A percentile compares a stretch with the other conserved stretches of the same genome.
These are phyloP conservation scores for Aspergillus sp. DNA, from an alignment of 2,329 filamentous ascomycete genomes.

Conservation along the genomic window DNA sequence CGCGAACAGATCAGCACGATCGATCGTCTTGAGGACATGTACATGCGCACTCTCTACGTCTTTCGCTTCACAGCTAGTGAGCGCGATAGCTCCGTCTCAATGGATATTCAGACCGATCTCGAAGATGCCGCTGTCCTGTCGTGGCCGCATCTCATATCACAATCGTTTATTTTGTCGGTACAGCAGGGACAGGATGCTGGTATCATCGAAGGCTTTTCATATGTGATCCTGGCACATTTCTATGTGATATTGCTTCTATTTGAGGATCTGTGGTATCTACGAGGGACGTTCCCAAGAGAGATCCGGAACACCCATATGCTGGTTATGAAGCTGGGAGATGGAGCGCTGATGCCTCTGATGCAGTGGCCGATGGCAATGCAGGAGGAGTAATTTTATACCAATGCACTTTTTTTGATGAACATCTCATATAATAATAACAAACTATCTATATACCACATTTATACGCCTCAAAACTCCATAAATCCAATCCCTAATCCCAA, in stretches of 20 bases:
- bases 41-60: constrained; percentile 20
- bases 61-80: constrained; percentile 14
- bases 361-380: constrained; percentile 9
- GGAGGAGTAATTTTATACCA: too few relatives aligned
- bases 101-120: constrained; percentile 18
- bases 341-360: not conserved
- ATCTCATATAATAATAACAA: too few relatives aligned
- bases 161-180: constrained; percentile 16
- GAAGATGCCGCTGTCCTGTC: constrained; percentile 22
- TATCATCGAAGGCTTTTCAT: constrained; percentile 5
- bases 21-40: constrained; percentile 6
- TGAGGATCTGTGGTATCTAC: constrained; percentile 11
- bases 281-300: not conserved
- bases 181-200: not conserved
- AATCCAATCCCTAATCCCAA: not conserved
- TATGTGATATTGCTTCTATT: constrained; percentile 14
- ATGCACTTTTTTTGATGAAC: too few relatives aligned
- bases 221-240: constrained; percentile 21
- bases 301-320: constrained; percentile 7
- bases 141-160: constrained; percentile 19
- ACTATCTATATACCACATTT: too few relatives aligned
- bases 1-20: not conserved
- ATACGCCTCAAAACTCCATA: too few relatives aligned
- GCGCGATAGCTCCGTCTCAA: not conserved
- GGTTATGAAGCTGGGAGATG: not conserved